Conservation (phyloP, 192 early-diverging fungal genomes). For the Backusella sp. region DNA sequence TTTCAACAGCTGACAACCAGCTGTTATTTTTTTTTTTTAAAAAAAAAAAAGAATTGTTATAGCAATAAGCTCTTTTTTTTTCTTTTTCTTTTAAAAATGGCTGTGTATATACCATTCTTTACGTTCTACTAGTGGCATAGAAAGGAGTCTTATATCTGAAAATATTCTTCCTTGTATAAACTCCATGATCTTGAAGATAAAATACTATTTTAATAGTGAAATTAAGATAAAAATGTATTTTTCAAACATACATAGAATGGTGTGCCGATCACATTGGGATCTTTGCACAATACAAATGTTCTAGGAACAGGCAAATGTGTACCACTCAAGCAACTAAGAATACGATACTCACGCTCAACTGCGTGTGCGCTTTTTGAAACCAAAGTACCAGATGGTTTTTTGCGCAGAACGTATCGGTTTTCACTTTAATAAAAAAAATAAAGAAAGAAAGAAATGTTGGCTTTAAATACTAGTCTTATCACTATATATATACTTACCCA, state of each 20-base stretch:
- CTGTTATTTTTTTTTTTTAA: conserved; percentile 30
- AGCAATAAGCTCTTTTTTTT: no score
- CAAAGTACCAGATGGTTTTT: conserved; percentile 88
- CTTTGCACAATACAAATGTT: conserved; percentile 85
- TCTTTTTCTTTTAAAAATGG: background rate
- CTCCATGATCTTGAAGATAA: conserved; percentile 73
- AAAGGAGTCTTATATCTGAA: conserved; percentile 54
- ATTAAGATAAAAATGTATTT: background rate
- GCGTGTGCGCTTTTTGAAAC: conserved; percentile 87
- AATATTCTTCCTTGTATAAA: conserved; percentile 90
- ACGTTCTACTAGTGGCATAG: conserved; percentile 50
- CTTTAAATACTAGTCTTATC: no score
- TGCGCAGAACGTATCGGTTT: conserved; percentile 77
- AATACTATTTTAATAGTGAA: background rate
- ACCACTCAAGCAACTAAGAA: conserved; percentile 71
- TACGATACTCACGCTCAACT: conserved; percentile 86
- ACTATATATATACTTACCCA: conserved; percentile 43
- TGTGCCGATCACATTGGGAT: conserved; percentile 77
- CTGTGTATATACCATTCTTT: conserved; percentile 42
- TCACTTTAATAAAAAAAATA: conserved; percentile 38
- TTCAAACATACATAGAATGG: conserved; percentile 77
- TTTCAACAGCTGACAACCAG: conserved; percentile 73
- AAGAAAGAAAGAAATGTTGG: no score
- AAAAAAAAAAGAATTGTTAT: background rate
- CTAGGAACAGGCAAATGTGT: conserved; percentile 79